Percentiles rank a stretch among this genome's conserved stretches.
Evolutionary conservation across 805 yeast species (phyloP).

Genomic region (Kodamaea kakaduensis): DNA sequence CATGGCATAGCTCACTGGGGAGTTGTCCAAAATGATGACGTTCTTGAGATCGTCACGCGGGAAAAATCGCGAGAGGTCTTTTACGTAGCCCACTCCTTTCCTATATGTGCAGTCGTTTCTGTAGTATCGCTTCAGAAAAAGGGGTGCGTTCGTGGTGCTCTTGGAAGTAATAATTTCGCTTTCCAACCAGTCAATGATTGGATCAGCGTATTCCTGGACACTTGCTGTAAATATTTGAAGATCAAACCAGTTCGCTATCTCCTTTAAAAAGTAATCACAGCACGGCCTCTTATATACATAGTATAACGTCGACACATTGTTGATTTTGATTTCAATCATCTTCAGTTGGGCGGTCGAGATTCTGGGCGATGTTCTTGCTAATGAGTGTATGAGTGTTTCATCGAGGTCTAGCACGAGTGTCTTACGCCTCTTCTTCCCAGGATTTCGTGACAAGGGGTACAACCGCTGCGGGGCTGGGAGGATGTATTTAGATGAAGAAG

Average conservation of each 20-base stretch:
- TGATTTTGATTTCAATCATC: conserved; percentile 74
- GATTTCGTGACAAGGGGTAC: conserved; percentile 39
- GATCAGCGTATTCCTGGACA: conserved; percentile 93
- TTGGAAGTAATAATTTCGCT: conserved; percentile 37
- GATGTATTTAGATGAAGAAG: conserved; percentile 38
- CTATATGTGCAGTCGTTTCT: conserved; percentile 74
- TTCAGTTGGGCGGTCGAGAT: conserved; percentile 41
- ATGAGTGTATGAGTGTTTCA: conserved; percentile 90
- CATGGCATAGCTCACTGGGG: conserved; percentile 82
- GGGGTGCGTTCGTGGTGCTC: conserved; percentile 15
- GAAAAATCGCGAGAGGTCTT: conserved; percentile 38
- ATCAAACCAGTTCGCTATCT: conserved; percentile 82
- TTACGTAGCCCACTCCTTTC: conserved; percentile 79
- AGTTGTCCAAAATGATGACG: conserved; percentile 82
- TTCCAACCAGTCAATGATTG: conserved; percentile 90
- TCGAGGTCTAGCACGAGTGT: conserved; percentile 85
- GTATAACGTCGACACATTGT: conserved; percentile 73
- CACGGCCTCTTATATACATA: conserved; percentile 89
- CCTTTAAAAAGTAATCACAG: conserved; percentile 78
- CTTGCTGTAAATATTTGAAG: conserved; percentile 92
- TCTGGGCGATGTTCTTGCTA: conserved; percentile 61
- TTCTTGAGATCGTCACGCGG: conserved; percentile 64
- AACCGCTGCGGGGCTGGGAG: conserved; percentile 45
- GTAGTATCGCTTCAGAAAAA: conserved; percentile 62
- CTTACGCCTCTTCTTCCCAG: conserved; percentile 44